Base-by-base conservation (phyloP, 345 rosid species). In the Erysimum cheiranthoides region DNA sequence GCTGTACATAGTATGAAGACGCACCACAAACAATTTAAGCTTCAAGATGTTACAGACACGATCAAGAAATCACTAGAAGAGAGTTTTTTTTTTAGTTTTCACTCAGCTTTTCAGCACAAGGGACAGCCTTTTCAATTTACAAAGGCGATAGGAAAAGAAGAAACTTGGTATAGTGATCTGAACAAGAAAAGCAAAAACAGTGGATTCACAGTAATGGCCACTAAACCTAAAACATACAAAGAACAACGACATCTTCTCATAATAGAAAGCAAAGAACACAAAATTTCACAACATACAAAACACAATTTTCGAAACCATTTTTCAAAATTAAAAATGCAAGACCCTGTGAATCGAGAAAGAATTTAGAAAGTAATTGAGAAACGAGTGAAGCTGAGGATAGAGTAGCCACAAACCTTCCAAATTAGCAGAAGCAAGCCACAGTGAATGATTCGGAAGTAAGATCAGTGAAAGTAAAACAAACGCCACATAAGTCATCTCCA, bases 401-500 rank as follows among this genome's bases (percentile, higher is more conserved):
- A 65, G 71, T 32, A 54, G 59, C 30, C 5, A 72, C 43, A 40
- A 51, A 78, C 81, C 81, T 78, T 78, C 81, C 58, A 78, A 16
- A 49, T 78, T 78, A 60, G 81, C 81, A 78, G 78, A 78, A 49
- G 45, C 81, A 42, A 78, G 51, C 70, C 78, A 60, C 4, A 52
- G 4, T 42, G 74, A 11, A 8, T 10, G 81, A 72, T 39, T 65
- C 9, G n/a, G 57, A 0, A 78, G 65, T 34, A 78, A 73, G 63
- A 78, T 59, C 1, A 73, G 58, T 8, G 70, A 72, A 57, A 60
- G 5, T 32, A 78, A 73, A 38, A 60, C 36, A 16, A 73, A 60
- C 11, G 1, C 51, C 4, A 46, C 8, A 60, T 0, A 32, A 59
- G 0, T 51, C 38, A 5, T 60, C 14, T 60, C 64, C 81, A 73